A percentile compares a stretch with the other conserved stretches of the same genome.
These are phyloP conservation scores for Huntiella decipiens DNA, from an alignment of 2,329 filamentous ascomycete species.

Conservation along the genomic window DNA sequence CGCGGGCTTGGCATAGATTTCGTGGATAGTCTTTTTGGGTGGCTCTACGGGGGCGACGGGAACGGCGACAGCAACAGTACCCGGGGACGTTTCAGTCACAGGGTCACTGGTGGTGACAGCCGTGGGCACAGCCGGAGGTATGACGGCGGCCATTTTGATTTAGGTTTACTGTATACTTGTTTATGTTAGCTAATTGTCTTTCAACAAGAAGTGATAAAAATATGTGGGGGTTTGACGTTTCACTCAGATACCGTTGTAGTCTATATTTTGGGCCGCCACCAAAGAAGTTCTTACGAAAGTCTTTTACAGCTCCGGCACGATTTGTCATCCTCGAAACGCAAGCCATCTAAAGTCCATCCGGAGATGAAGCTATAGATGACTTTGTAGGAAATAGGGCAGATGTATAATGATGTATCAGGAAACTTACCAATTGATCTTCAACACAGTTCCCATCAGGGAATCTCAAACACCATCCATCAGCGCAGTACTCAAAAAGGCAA, in stretches of 20 bases:
- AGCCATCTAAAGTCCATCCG: background rate
- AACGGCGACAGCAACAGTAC: background rate
- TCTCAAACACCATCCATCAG: constrained; percentile 1
- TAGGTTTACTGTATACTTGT: constrained; percentile 4
- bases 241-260: constrained; percentile 95
- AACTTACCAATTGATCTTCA: constrained; percentile 5
- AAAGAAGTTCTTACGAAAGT: constrained; percentile 12
- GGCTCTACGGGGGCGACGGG: constrained; percentile 10
- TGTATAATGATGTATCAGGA: background rate
- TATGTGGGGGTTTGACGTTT: constrained; percentile 16
- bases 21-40: constrained; percentile 31
- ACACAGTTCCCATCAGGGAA: constrained; percentile 9
- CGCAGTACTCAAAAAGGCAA: background rate
- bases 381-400: background rate
- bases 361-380: too few species aligned
- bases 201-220: background rate
- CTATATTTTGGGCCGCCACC: constrained; percentile 32
- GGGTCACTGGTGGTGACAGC: constrained; percentile 10
- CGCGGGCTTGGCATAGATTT: constrained; percentile 65
- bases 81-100: constrained; percentile 2
- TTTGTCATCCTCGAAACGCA: constrained; percentile 39
- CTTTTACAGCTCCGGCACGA: constrained; percentile 15
- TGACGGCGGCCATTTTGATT: constrained; percentile 4
- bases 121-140: background rate
- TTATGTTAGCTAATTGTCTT: background rate